Conservation (phyloP, 2,329 filamentous ascomycete genomes). For the Aspergillus quadrilineatus region DNA sequence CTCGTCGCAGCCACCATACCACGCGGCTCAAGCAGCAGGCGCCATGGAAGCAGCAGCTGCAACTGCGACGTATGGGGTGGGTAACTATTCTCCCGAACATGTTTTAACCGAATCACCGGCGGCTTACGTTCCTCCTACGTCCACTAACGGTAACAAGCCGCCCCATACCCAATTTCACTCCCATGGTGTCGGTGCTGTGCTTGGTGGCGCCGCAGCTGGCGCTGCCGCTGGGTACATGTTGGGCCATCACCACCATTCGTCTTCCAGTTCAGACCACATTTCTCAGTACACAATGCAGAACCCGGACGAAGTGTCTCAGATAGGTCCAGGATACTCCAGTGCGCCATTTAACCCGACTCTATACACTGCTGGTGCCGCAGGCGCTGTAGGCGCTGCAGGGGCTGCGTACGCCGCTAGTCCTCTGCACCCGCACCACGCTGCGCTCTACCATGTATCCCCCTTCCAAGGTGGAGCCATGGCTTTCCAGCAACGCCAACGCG, state of each 20-base stretch:
- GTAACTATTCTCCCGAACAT: constrained; percentile 30
- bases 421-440: constrained; percentile 31
- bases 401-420: constrained; percentile 40
- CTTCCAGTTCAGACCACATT: constrained; percentile 29
- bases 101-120: constrained; percentile 23
- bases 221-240: constrained; percentile 45
- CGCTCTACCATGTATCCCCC: constrained; percentile 27
- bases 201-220: constrained; percentile 41
- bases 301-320: constrained; percentile 23
- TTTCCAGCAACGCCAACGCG: constrained; percentile 54
- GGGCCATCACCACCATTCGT: constrained; percentile 34
- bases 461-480: constrained; percentile 43
- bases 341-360: constrained; percentile 16
- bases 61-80: constrained; percentile 45
- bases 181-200: constrained; percentile 33
- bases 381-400: constrained; percentile 32
- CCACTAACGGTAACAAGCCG: constrained; percentile 23
- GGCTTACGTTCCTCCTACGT: constrained; percentile 21
- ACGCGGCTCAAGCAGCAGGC: constrained; percentile 33
- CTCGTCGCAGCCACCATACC: constrained; percentile 29
- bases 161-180: constrained; percentile 31
- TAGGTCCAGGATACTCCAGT: constrained; percentile 14
- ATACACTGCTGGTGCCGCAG: constrained; percentile 9
- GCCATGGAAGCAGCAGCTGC: constrained; percentile 30
- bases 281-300: constrained; percentile 36